Conservation (phyloP, 139 green algal genomes). For the Bryopsis sp. region DNA sequence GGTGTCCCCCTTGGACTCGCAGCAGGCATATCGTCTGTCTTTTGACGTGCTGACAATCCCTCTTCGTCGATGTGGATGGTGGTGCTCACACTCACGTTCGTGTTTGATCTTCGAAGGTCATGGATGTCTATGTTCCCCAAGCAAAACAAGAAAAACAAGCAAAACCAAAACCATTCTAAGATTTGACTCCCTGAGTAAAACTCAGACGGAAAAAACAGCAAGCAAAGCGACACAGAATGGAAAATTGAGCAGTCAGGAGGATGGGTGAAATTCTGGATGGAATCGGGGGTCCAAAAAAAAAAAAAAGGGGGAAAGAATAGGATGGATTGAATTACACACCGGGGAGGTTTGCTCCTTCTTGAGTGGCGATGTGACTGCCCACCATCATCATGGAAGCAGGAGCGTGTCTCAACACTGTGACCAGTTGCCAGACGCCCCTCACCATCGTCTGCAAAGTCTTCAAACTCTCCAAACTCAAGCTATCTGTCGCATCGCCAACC, state of each 20-base stretch:
- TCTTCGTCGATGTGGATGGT: background rate
- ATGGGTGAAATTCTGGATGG: background rate
- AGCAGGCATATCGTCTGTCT: background rate
- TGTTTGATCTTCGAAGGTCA: background rate
- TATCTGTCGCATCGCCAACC: no score
- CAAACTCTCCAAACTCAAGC: no score
- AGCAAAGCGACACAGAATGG: no score
- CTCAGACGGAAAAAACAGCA: no score
- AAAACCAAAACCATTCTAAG: no score
- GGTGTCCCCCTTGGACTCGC: background rate
- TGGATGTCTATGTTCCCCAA: conserved; percentile 8
- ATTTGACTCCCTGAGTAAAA: no score
- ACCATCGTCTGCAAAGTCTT: background rate
- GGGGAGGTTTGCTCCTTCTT: background rate
- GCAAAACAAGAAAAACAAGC: no score
- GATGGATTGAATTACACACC: background rate
- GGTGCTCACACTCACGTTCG: background rate
- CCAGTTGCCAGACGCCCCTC: conserved; percentile 3
- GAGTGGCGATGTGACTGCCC: background rate
- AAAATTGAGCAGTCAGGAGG: background rate
- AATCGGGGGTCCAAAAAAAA: background rate
- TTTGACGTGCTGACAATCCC: background rate
- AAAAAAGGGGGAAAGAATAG: background rate
- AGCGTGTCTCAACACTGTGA: background rate
- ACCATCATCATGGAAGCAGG: background rate